Base-by-base conservation (phyloP, 78 protist genomes). In the Dictyostelium discoideum region DNA sequence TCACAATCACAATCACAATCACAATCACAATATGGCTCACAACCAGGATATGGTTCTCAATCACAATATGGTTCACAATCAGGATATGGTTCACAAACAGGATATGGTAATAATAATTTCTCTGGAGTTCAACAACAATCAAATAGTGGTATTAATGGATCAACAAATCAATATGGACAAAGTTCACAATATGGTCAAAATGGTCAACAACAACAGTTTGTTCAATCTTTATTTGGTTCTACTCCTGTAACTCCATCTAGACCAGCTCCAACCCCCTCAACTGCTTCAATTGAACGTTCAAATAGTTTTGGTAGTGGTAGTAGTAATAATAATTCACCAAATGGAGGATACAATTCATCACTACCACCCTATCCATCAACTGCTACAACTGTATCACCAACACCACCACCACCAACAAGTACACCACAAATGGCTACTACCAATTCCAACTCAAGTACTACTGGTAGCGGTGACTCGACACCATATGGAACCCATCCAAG, bases 101-200 rank as follows among this genome's bases (percentile, higher is more conserved):
- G 57, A 11, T 79, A 79, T 46, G 18, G 42, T n/a, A 79, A 79
- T 44, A 79, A 79, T 79, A 39, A 10, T n/a, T 79, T 42, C 32
- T 79, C 84, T n/a, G 84, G 84, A 39, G 18, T 37, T 74, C 81
- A 26, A 74, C 77, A 69, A 69, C 39, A n/a, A 26, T 39, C 83
- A 20, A 9, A 2, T 14, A 73, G 2, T 69, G 78, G 78, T 8
- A 11, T 11, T 1, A 69, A 54, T 54, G 22, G 65, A 4, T 54
- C 65, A 1, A 13, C 57, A 1, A 20, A 26, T 20, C 69, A 60
- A 60, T 60, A 60, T 60, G 69, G 69, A 5, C 69, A 60, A 60
- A 60, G 22, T 26, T 69, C 77, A 24, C 29, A 16, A 37, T 74
- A 26, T 37, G 44, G 81, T 1, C 81, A 32, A 74, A 39, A 32